Evolutionary conservation across 495 filamentous ascomycete species (phyloP).

Genomic region (Neurospora sp.): DNA sequence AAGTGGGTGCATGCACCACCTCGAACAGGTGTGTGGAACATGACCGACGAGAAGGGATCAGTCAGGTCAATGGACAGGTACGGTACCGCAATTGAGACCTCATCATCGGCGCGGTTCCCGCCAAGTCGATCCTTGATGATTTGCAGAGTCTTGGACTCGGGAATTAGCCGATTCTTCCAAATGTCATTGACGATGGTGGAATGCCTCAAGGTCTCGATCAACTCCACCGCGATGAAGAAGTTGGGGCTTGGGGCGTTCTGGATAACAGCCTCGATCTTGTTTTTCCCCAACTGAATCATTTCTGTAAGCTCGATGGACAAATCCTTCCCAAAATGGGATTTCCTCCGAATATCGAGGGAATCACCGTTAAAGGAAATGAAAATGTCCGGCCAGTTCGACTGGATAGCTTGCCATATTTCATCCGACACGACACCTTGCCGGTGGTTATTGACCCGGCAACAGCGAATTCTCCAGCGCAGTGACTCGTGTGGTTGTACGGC

Average conservation of each 20-base stretch:
- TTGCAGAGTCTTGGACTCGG: slow-evolving; percentile 27
- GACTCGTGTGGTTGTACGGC: slow-evolving; percentile 15
- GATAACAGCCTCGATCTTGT: slow-evolving; percentile 47
- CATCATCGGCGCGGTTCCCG: slow-evolving; percentile 45
- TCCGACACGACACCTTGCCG: neutral
- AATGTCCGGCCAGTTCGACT: slow-evolving; percentile 57
- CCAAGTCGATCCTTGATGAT: slow-evolving; percentile 42
- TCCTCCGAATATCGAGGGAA: slow-evolving; percentile 49
- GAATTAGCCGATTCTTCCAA: slow-evolving; percentile 22
- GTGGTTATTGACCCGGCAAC: slow-evolving; percentile 14
- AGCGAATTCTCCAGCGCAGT: slow-evolving; percentile 30
- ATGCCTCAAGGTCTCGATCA: slow-evolving; percentile 45
- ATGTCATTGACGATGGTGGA: slow-evolving; percentile 36
- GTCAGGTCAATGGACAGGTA: slow-evolving; percentile 61
- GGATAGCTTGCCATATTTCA: neutral
- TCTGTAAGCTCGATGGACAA: slow-evolving; percentile 62
- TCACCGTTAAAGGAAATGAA: slow-evolving; percentile 58
- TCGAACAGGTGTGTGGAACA: slow-evolving; percentile 64
- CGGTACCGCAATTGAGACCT: slow-evolving; percentile 52
- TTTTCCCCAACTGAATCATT: slow-evolving; percentile 41
- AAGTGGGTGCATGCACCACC: slow-evolving; percentile 50
- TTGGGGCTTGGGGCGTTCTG: slow-evolving; percentile 22
- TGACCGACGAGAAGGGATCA: slow-evolving; percentile 60
- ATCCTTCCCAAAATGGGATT: slow-evolving; percentile 62
- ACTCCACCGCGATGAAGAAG: slow-evolving; percentile 54